Evolutionary conservation across 768 basidiomycete species (phyloP).

Genomic region (Favolaschia claudopus): DNA sequence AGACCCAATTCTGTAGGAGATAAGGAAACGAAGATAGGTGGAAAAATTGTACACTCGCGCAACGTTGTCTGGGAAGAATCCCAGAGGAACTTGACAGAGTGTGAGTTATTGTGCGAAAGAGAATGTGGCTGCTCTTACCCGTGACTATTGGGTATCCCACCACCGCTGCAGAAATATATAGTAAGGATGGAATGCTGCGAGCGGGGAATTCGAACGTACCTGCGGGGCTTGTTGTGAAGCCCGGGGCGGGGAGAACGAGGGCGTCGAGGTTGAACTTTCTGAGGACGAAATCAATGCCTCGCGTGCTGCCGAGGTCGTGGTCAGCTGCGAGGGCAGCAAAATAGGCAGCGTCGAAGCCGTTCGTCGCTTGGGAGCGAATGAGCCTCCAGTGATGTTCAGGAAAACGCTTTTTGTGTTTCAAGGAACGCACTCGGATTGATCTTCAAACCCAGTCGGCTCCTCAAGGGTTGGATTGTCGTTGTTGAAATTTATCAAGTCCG

Average conservation of each 20-base stretch:
- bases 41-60: conserved; percentile 23
- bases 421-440: conserved; percentile 7
- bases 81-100: conserved; percentile 57
- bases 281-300: conserved; percentile 63
- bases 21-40: neutral
- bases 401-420: no score
- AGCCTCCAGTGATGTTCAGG: conserved; percentile 36
- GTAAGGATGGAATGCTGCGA: neutral
- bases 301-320: conserved; percentile 54
- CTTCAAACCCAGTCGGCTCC: conserved; percentile 44
- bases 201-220: conserved; percentile 32
- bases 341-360: conserved; percentile 51
- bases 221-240: conserved; percentile 48
- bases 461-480: conserved; percentile 58
- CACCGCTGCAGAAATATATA: conserved; percentile 47
- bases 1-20: conserved; percentile 30
- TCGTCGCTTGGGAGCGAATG: conserved; percentile 46
- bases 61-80: conserved; percentile 61
- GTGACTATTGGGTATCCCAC: conserved; percentile 74
- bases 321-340: conserved; percentile 53
- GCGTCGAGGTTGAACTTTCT: conserved; percentile 57
- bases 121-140: conserved; percentile 43
- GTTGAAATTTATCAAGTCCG: conserved; percentile 66
- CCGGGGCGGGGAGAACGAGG: conserved; percentile 55
- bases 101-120: neutral